Base-by-base conservation (phyloP, 257 asterid genomes). In the Lycium ferocissimum region DNA sequence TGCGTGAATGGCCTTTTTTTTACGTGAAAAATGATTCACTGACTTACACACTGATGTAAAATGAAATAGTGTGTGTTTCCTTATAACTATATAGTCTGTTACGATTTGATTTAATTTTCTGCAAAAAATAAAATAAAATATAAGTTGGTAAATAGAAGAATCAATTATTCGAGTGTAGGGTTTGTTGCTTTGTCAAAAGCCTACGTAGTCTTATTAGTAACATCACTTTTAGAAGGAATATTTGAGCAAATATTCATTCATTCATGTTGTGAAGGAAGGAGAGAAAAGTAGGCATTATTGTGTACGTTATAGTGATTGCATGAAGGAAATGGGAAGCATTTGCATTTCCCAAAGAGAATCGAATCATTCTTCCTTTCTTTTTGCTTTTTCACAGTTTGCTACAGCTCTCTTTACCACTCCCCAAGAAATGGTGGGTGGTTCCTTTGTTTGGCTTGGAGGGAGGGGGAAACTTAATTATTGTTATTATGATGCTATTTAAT, bases 381-480 rank as follows among this genome's bases (percentile, higher is more conserved):
- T 89, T 88, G 90, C 93, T 92, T 92, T 94, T 92, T 89, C 92
- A 85, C 93, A 94, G 97, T 93, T 93, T 86, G 92, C 95, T 85
- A 89, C 92, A 90, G 91, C 90, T 84, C 90, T 92, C 97, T 93
- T 94, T 94, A 92, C 87, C 98, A 87, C 81, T 90, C 94, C 94
- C 98, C 95, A 91, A 93, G 93, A 94, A 93, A 93, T 93, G 95
- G 93, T 89, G 93, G 94, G 92, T 92, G 91, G 66, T 61, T 51
- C 47, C 63, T 76, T 75, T 75, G 61, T 9, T 72, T n/a, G 11
- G n/a, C 37, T 67, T 43, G 38, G 18, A 14, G 35, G 5, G 2
- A 1, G 18, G 35, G 20, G 57, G 8, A 57, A 57, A 9, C 15
- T 57, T 5, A 57, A 72, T 72, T 9, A 72, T 45, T 70, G 38